These are phyloP conservation scores for Rutstroemia sp. DNA, from an alignment of 2,329 filamentous ascomycete species.

Conservation along the genomic window DNA sequence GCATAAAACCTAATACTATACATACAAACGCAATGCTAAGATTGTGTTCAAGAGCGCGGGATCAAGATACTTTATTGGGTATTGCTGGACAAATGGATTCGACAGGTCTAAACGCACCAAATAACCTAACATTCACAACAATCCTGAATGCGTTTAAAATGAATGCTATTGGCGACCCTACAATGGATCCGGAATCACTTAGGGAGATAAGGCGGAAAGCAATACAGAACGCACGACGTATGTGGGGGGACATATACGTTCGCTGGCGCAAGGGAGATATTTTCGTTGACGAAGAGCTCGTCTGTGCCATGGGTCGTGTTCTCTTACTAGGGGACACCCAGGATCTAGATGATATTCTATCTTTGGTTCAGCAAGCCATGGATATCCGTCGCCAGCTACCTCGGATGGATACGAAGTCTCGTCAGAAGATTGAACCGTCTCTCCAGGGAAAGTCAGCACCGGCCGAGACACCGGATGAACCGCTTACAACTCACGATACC, in stretches of 20 bases:
- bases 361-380: constrained; percentile 76
- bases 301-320: constrained; percentile 73
- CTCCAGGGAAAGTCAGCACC: not conserved
- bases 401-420: not conserved
- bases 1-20: constrained; percentile 64
- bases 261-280: constrained; percentile 69
- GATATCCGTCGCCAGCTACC: constrained; percentile 50
- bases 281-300: constrained; percentile 68
- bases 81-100: constrained; percentile 67
- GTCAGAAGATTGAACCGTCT: constrained; percentile 1
- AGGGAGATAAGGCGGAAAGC: constrained; percentile 34
- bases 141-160: constrained; percentile 70
- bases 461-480: not conserved
- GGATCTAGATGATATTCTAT: constrained; percentile 66
- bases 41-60: constrained; percentile 65
- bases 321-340: constrained; percentile 57
- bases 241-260: constrained; percentile 76
- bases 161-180: constrained; percentile 28
- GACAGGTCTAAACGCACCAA: constrained; percentile 52
- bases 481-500: not conserved
- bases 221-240: constrained; percentile 58
- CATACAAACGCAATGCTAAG: constrained; percentile 86
- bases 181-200: constrained; percentile 25
- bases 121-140: constrained; percentile 70
- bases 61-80: constrained; percentile 75